Evolutionary conservation across 345 rosid species (phyloP), one percentile per base, ranked within the genome.

Genomic region (Eucalyptus melliodora): DNA sequence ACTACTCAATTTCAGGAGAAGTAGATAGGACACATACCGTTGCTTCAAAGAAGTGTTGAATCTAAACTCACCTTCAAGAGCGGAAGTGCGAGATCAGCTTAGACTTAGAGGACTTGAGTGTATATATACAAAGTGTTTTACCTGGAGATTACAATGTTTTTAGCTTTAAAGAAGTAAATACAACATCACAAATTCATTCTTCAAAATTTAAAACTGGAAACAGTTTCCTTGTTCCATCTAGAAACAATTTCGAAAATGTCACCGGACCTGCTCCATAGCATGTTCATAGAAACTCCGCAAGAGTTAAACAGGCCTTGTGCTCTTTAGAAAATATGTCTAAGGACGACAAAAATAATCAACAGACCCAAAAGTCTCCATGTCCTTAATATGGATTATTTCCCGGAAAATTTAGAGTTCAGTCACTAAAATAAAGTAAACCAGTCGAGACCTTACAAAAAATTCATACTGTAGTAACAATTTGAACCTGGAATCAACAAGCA

Each of bases 401-500:
- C 37, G 51, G 60, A 50, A 37, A 86, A 9, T 40, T 49, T 42
- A 86, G n/a, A 69, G 37, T 34, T 69, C 42, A 16, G 14, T 55
- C 87, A 86, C 42, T 23, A 49, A 50, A 50, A 50, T 50, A 31
- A 86, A 86, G 60, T 56, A 50, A 14, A 50, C 40, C 24, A 50
- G 31, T 87, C 31, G 42, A 87, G 88, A 34, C 50, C 65, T 56
- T 56, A 87, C 0, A 23, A 37, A 53, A 9, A 77, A 40, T 77
- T 77, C 83, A 77, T 40, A 42, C 27, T 6, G 15, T 21, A 65
- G 90, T 44, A 77, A 88, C 67, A 37, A 89, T 92, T 21, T 55
- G 87, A 95, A 96, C 98, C 98, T 93, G 99, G 99, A 92, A 98
- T 94, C 93, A 98, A 93, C 49, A 98, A 92, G 94, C 95, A 96